phyloP scores from a whole-genome alignment of 2,329 filamentous ascomycete species.

The Graphiopsis chlorocephala region DNA sequence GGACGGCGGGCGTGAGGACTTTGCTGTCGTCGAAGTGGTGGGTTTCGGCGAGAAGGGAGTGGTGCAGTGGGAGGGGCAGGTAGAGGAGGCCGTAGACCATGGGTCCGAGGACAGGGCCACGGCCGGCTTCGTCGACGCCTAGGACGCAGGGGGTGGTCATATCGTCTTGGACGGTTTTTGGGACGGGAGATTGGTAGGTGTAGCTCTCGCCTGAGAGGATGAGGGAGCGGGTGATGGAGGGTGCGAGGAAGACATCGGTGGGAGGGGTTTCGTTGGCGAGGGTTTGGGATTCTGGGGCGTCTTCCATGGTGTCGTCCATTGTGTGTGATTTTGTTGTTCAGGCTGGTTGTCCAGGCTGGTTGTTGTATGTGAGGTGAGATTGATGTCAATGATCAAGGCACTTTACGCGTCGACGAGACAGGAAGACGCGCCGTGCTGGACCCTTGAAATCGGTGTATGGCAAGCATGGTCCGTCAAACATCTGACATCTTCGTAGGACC shows the following conservation, averaged over 20 bases:
- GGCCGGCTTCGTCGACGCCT: slow-evolving; percentile 89
- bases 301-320: slow-evolving; percentile 33
- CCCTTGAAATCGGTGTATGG: background rate
- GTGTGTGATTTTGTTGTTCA: background rate
- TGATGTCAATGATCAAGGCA: background rate
- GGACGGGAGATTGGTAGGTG: slow-evolving; percentile 49
- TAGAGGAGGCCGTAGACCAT: slow-evolving; percentile 74
- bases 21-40: slow-evolving; percentile 96
- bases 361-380: background rate
- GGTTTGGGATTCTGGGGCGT: slow-evolving; percentile 31
- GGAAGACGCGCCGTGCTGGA: slow-evolving; percentile 3
- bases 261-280: slow-evolving; percentile 34
- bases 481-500: too few species aligned
- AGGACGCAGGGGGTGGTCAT: slow-evolving; percentile 66
- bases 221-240: slow-evolving; percentile 42
- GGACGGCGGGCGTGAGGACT: slow-evolving; percentile 76
- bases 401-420: background rate
- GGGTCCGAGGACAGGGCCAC: slow-evolving; percentile 80
- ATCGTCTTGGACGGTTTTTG: slow-evolving; percentile 28
- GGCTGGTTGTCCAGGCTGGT: background rate
- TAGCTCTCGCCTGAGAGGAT: slow-evolving; percentile 47
- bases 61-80: slow-evolving; percentile 60
- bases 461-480: background rate
- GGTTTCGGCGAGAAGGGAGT: slow-evolving; percentile 70
- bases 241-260: slow-evolving; percentile 45